Evolutionary conservation across 2,329 filamentous ascomycete genomes (phyloP).

Genomic region (Pseudonectria foliicola): DNA sequence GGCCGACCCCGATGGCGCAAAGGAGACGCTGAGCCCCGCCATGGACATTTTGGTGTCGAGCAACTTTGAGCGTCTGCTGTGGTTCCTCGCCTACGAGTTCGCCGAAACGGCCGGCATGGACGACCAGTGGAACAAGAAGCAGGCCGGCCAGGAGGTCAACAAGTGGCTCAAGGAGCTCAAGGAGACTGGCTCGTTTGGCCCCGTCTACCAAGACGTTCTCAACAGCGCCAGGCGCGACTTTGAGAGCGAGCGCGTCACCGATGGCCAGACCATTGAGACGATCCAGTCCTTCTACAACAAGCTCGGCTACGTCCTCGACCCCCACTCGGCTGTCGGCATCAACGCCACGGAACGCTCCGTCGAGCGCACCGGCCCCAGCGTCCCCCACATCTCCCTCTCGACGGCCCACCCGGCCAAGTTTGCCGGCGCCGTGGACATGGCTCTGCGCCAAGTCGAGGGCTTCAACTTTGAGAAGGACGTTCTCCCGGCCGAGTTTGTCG

Average conservation of each 20-base stretch:
- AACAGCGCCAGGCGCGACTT: constrained; percentile 66
- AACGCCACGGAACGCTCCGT: constrained; percentile 67
- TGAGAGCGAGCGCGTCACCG: constrained; percentile 67
- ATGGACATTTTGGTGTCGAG: constrained; percentile 97
- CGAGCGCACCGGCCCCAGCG: constrained; percentile 39
- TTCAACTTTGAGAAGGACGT: constrained; percentile 72
- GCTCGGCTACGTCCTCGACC: constrained; percentile 77
- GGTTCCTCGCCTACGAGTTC: constrained; percentile 80
- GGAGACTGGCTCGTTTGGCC: constrained; percentile 68
- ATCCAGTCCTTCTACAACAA: constrained; percentile 50
- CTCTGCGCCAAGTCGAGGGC: constrained; percentile 61
- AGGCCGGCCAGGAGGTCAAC: constrained; percentile 68
- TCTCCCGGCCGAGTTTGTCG: constrained; percentile 73
- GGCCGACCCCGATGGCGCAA: constrained; percentile 67
- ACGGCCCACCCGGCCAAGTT: constrained; percentile 98
- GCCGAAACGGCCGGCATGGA: constrained; percentile 53
- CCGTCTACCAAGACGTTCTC: constrained; percentile 68
- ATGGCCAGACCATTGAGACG: constrained; percentile 60
- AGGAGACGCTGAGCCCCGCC: constrained; percentile 86
- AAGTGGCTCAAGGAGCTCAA: constrained; percentile 78
- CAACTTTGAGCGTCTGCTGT: constrained; percentile 93
- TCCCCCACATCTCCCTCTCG: constrained; percentile 75
- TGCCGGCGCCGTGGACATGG: constrained; percentile 71
- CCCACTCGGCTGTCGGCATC: constrained; percentile 84
- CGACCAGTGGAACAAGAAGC: constrained; percentile 58